Base-by-base conservation (phyloP, 306 rosid species). In the Lathyrus oleraceus region DNA sequence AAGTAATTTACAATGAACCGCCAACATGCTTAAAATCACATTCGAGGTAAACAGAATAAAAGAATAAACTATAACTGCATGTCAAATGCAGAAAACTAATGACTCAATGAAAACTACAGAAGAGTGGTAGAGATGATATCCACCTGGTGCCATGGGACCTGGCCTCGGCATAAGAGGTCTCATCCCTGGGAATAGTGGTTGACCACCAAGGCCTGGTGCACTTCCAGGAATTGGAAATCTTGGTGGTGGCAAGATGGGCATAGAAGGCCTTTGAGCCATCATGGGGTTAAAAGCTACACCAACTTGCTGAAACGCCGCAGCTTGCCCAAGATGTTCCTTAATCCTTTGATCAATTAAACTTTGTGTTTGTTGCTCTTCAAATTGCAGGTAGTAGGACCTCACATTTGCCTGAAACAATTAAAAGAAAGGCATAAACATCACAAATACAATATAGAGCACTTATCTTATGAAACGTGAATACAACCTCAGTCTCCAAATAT, bases 291-390 rank as follows among this genome's bases (percentile, higher is more conserved):
- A 95, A 49, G 96, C 96, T 5, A 85, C 96, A 28, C 97, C 99
- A 75, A 89, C 96, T 79, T 91, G 92, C 81, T 89, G 95, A 77
- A 80, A 95, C 8, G 92, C 97, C 13, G 96, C 92, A 72, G 96
- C 72, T 82, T 95, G 97, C 20, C 97, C 99, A 23, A 95, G 95
- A 85, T 91, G 99, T 67, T 95, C 97, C 78, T 95, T 95, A 80
- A 95, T 91, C 87, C 96, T 81, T 64, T 91, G 99, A 67, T 95
- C 99, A 68, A 95, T 86, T 76, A 91, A 87, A 78, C 86, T 95
- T 72, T 90, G 98, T 42, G 97, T 94, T 71, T 94, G 98, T 75
- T 94, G 96, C 83, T 94, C 96, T 87, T 94, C 98, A 73, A 90
- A 94, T 79, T 94, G 94, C 86, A 85, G 94, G 73, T 94, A 94